Evolutionary conservation across 78 protist genomes (phyloP).

Genomic region (Pelomyxa schiedti): DNA sequence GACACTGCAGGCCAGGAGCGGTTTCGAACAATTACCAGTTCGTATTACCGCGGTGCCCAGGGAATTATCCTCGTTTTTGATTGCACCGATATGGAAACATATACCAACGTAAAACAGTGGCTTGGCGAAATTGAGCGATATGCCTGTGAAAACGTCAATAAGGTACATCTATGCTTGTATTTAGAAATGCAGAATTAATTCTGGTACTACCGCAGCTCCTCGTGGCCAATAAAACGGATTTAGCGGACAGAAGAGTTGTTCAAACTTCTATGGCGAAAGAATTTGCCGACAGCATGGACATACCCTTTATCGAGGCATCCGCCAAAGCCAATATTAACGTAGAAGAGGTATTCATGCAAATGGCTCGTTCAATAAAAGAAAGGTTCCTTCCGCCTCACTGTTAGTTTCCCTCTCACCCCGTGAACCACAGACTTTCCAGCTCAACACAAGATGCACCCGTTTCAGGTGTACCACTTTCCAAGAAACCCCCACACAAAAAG

Average conservation of each 20-base stretch:
- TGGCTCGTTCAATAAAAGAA: slow-evolving; percentile 57
- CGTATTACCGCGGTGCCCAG: slow-evolving; percentile 96
- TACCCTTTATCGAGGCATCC: background rate
- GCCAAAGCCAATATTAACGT: background rate
- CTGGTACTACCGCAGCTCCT: no score
- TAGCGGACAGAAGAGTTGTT: background rate
- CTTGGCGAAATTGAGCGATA: slow-evolving; percentile 76
- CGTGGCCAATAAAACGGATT: slow-evolving; percentile 9
- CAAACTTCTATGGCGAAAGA: background rate
- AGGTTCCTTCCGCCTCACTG: no score
- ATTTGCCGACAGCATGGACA: background rate
- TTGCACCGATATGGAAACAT: slow-evolving; percentile 82
- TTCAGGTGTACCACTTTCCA: no score
- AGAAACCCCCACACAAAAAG: no score
- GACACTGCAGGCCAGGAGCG: no score
- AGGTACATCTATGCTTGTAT: no score
- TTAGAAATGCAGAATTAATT: no score
- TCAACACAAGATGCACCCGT: no score
- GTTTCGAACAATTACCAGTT: no score
- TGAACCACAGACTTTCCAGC: no score
- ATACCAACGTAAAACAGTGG: slow-evolving; percentile 84
- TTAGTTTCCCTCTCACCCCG: no score
- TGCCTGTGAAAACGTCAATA: slow-evolving; percentile 87
- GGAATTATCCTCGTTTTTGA: slow-evolving; percentile 96
- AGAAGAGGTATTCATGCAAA: background rate